These are phyloP conservation scores for Lomentospora prolificans DNA, from an alignment of 2,329 filamentous ascomycete genomes.

Conservation along the genomic window DNA sequence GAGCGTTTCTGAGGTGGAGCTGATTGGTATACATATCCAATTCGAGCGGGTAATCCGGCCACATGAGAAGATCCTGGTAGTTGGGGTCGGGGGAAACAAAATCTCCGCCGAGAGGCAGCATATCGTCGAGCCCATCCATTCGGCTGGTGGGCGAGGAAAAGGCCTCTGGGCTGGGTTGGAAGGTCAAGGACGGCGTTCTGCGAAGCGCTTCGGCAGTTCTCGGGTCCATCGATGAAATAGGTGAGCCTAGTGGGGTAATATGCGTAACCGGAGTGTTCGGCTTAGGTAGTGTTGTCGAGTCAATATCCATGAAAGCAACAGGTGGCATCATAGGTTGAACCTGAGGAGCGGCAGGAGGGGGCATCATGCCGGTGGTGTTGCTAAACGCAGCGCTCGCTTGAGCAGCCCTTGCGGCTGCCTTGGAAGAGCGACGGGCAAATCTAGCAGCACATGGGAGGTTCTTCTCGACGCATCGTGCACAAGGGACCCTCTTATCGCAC, in stretches of 20 bases:
- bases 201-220: slow-evolving; percentile 19
- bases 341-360: slow-evolving; percentile 14
- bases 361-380: slow-evolving; percentile 14
- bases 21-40: slow-evolving; percentile 28
- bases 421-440: slow-evolving; percentile 40
- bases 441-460: slow-evolving; percentile 29
- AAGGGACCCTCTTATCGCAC: slow-evolving; percentile 28
- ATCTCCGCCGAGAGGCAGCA: slow-evolving; percentile 26
- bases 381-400: slow-evolving; percentile 27
- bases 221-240: slow-evolving; percentile 22
- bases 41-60: slow-evolving; percentile 33
- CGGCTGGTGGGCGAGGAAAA: slow-evolving; percentile 27
- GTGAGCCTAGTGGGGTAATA: slow-evolving; percentile 16
- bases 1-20: slow-evolving; percentile 22
- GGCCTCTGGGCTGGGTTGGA: slow-evolving; percentile 23
- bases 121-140: slow-evolving; percentile 30
- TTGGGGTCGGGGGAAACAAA: slow-evolving; percentile 24
- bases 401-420: slow-evolving; percentile 33
- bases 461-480: slow-evolving; percentile 27
- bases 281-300: slow-evolving; percentile 15
- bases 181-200: slow-evolving; percentile 20
- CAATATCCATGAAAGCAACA: slow-evolving; percentile 25
- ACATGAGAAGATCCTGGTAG: slow-evolving; percentile 34
- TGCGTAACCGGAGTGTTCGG: slow-evolving; percentile 18
- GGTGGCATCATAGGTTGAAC: slow-evolving; percentile 9